These are phyloP conservation scores for Saturnispora gosingensis DNA, from an alignment of 805 yeast genomes.

Conservation along the genomic window DNA sequence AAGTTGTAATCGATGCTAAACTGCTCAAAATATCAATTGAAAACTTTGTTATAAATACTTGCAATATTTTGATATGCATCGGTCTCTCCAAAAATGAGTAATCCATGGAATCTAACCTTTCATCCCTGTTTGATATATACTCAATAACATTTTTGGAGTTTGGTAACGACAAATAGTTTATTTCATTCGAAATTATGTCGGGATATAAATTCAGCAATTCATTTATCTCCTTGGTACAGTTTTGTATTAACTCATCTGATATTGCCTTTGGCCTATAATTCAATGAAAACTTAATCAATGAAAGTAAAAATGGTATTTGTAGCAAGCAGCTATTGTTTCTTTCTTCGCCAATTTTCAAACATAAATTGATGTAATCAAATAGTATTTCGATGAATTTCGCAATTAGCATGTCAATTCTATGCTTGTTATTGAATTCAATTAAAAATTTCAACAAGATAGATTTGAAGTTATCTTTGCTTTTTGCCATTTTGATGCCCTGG, in stretches of 20 bases:
- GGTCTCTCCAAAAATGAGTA: slow-evolving; percentile 24
- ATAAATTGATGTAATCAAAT: slow-evolving; percentile 22
- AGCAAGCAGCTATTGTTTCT: slow-evolving; percentile 17
- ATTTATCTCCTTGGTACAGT: slow-evolving; percentile 21
- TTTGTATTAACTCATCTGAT: slow-evolving; percentile 28
- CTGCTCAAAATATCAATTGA: slow-evolving; percentile 50
- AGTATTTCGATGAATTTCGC: slow-evolving; percentile 32
- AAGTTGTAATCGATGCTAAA: slow-evolving; percentile 25
- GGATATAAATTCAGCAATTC: slow-evolving; percentile 20
- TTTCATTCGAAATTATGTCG: slow-evolving; percentile 23
- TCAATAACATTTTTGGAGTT: slow-evolving; percentile 10
- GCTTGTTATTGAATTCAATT: slow-evolving; percentile 31
- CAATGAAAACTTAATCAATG: slow-evolving; percentile 46
- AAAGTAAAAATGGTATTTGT: slow-evolving; percentile 51
- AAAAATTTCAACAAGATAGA: slow-evolving; percentile 34
- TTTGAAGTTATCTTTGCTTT: slow-evolving; percentile 22
- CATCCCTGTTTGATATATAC: slow-evolving; percentile 9
- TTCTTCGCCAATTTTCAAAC: slow-evolving; percentile 3
- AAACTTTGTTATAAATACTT: slow-evolving; percentile 40
- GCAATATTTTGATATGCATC: slow-evolving; percentile 39
- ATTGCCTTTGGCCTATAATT: slow-evolving; percentile 58
- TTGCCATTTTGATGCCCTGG: slow-evolving; percentile 22
- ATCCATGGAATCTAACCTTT: slow-evolving; percentile 12
- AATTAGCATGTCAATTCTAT: slow-evolving; percentile 42
- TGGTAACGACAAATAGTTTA: slow-evolving; percentile 17